Evolutionary conservation across 495 filamentous ascomycete genomes (phyloP).

Genomic region (Podospora didyma): DNA sequence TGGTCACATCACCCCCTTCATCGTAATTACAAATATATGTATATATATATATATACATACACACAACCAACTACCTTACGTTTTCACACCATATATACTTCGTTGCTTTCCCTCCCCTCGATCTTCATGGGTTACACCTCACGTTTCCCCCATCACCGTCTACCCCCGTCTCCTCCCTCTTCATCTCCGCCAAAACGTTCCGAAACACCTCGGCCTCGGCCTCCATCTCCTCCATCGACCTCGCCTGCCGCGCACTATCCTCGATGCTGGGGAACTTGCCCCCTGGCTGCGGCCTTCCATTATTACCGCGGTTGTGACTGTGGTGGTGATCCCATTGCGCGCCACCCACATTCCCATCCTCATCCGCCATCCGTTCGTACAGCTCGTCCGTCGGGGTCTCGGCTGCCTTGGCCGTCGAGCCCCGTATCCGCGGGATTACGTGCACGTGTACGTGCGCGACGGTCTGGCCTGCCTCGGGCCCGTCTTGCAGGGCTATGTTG

Average conservation of each 20-base stretch:
- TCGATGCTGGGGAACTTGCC: conserved; percentile 53
- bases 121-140: too few species aligned
- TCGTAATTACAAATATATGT: too few species aligned
- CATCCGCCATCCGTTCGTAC: conserved; percentile 77
- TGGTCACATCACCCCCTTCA: too few species aligned
- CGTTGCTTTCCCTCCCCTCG: too few species aligned
- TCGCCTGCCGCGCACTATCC: conserved; percentile 63
- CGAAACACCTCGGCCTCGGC: conserved; percentile 68
- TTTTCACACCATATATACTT: too few species aligned
- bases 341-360: conserved; percentile 78
- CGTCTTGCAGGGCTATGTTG: conserved; percentile 94
- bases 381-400: conserved; percentile 55
- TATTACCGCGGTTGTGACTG: not conserved
- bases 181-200: conserved; percentile 34
- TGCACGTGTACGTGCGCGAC: conserved; percentile 92
- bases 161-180: conserved; percentile 20
- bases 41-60: too few species aligned
- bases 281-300: conserved; percentile 31
- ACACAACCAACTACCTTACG: too few species aligned
- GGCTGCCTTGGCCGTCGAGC: conserved; percentile 39
- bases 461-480: conserved; percentile 78
- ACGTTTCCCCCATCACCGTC: not conserved
- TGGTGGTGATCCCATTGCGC: conserved; percentile 44
- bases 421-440: conserved; percentile 71
- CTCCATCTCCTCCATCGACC: conserved; percentile 72